phyloP scores from a whole-genome alignment of 2,329 filamentous ascomycete genomes.

The Stagonosporopsis tanaceti region DNA sequence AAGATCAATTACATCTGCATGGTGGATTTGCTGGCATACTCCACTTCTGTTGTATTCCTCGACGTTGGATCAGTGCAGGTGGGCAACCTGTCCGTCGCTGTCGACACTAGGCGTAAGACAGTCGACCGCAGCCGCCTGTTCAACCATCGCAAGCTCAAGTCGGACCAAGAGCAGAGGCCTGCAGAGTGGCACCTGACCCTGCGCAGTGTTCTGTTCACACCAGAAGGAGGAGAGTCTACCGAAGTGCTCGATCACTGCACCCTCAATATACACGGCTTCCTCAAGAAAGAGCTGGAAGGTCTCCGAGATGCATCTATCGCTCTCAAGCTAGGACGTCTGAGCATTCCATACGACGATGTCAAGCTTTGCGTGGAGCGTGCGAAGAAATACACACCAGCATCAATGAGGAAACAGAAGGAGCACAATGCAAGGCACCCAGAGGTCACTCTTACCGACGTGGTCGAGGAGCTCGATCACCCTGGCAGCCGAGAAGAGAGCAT shows the following conservation, averaged over 20 bases:
- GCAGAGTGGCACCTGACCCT: conserved; percentile 94
- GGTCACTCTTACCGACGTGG: conserved; percentile 74
- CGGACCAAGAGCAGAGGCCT: conserved; percentile 70
- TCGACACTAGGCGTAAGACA: conserved; percentile 91
- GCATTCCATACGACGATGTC: conserved; percentile 90
- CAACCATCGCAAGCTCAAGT: conserved; percentile 64
- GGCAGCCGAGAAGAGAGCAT: conserved; percentile 73
- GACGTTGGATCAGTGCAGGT: conserved; percentile 87
- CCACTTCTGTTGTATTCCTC: conserved; percentile 77
- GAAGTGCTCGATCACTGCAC: conserved; percentile 89
- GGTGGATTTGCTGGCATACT: conserved; percentile 86
- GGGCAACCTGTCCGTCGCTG: conserved; percentile 82
- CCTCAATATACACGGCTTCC: conserved; percentile 88
- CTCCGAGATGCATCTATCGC: conserved; percentile 89
- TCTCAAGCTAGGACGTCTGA: conserved; percentile 87
- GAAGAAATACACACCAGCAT: conserved; percentile 52
- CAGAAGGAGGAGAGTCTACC: conserved; percentile 81
- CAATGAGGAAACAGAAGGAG: conserved; percentile 21
- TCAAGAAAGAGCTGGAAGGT: conserved; percentile 85
- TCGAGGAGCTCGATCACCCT: conserved; percentile 75
- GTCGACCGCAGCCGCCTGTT: conserved; percentile 91
- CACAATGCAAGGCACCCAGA: conserved; percentile 55
- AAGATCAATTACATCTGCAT: conserved; percentile 88
- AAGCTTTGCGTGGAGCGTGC: conserved; percentile 67
- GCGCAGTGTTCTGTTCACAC: conserved; percentile 86